Evolutionary conservation across 1,139 yeast genomes (phyloP).

Genomic region (Tardiomyces blankii): DNA sequence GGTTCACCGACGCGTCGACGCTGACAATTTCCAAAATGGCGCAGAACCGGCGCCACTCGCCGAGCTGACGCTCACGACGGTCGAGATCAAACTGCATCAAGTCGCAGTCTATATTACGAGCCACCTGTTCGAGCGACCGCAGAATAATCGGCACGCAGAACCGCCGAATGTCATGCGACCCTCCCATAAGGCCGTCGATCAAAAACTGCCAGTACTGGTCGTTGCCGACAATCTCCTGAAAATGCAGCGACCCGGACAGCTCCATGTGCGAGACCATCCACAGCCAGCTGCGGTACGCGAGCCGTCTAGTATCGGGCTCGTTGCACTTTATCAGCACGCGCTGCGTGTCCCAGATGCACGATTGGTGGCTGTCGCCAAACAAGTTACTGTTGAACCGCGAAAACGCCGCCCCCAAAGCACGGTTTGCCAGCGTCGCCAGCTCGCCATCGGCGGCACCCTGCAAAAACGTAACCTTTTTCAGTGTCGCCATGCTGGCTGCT

Average conservation of each 20-base stretch:
- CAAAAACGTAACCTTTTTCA: neutral
- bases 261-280: neutral
- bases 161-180: constrained; percentile 61
- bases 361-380: neutral
- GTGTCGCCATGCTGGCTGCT: neutral
- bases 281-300: neutral
- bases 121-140: constrained; percentile 41
- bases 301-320: neutral
- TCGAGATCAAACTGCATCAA: constrained; percentile 23
- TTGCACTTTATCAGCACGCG: neutral
- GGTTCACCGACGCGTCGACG: constrained; percentile 78
- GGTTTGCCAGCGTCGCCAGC: neutral
- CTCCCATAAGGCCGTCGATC: constrained; percentile 45
- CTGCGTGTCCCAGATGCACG: neutral
- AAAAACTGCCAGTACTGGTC: constrained; percentile 49
- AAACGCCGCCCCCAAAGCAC: neutral
- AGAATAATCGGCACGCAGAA: constrained; percentile 60
- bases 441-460: neutral
- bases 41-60: constrained; percentile 61
- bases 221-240: neutral
- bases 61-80: constrained; percentile 24
- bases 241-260: neutral
- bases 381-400: neutral
- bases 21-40: constrained; percentile 75
- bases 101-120: constrained; percentile 29